These are phyloP conservation scores for Xylaria scruposa DNA, from an alignment of 495 filamentous ascomycete species.

Conservation along the genomic window DNA sequence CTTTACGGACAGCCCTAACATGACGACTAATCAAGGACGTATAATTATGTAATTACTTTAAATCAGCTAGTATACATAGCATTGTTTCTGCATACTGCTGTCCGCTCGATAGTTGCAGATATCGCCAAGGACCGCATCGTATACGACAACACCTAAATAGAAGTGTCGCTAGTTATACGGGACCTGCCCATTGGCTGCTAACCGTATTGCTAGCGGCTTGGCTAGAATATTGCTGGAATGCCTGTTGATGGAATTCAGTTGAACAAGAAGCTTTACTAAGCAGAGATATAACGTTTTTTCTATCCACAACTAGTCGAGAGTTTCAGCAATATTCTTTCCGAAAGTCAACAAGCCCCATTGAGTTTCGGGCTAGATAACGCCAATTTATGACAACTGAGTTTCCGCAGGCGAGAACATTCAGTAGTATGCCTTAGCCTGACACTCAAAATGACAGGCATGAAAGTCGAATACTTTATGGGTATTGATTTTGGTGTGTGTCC, in stretches of 20 bases:
- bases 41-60: not conserved
- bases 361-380: not conserved
- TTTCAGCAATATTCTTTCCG: not conserved
- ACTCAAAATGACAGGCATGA: no score
- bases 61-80: not conserved
- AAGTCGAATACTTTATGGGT: no score
- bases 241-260: not conserved
- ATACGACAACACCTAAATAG: not conserved
- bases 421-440: no score
- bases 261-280: conserved; percentile 7
- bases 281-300: not conserved
- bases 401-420: no score
- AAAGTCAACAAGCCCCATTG: not conserved
- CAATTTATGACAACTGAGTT: not conserved
- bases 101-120: not conserved
- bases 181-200: not conserved
- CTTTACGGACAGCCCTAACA: not conserved
- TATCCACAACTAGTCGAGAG: not conserved
- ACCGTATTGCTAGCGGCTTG: not conserved
- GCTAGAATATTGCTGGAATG: not conserved
- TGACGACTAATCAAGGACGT: no score
- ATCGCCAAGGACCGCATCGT: conserved; percentile 11
- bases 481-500: no score
- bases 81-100: not conserved
- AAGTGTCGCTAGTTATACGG: not conserved